Percentiles rank a stretch among this genome's conserved stretches.
Conservation (phyloP, 2,329 filamentous ascomycete species). For the Paecilomyces dactylethromorphus region DNA sequence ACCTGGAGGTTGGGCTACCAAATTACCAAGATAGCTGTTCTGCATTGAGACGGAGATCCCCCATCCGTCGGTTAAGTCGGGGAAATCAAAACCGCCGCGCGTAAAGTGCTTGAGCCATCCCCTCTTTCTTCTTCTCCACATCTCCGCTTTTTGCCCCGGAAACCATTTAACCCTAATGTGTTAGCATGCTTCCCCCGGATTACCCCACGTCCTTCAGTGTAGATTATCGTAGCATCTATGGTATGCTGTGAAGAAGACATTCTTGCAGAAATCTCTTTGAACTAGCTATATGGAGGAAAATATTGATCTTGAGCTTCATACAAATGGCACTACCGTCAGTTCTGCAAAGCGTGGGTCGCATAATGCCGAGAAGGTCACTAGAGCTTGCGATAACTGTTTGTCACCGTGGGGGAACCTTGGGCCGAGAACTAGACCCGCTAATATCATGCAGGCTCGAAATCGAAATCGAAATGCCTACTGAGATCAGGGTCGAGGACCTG, state of each 20-base stretch:
- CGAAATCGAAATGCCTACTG: constrained; percentile 7
- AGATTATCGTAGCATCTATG: background rate
- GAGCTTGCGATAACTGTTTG: constrained; percentile 8
- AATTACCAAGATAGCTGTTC: background rate
- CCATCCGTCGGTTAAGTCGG: background rate
- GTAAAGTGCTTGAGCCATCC: background rate
- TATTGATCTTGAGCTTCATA: background rate
- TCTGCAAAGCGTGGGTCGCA: constrained; percentile 4
- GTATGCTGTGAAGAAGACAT: background rate
- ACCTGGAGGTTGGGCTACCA: background rate
- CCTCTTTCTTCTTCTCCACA: constrained; percentile 1
- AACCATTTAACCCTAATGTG: background rate
- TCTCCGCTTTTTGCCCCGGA: background rate
- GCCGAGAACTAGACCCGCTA: background rate
- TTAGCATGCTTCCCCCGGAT: constrained; percentile 1
- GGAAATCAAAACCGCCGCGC: background rate
- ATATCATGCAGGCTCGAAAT: constrained; percentile 4
- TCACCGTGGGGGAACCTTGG: constrained; percentile 1
- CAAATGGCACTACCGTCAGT: background rate
- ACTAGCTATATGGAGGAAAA: background rate
- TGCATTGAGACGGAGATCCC: background rate
- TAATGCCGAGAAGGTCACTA: constrained; percentile 6
- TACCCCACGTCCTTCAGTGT: background rate
- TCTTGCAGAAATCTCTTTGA: background rate
- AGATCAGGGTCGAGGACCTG: constrained; percentile 5